Conservation (phyloP, 2,329 filamentous ascomycete species). For the Cryphonectria radicalis region DNA sequence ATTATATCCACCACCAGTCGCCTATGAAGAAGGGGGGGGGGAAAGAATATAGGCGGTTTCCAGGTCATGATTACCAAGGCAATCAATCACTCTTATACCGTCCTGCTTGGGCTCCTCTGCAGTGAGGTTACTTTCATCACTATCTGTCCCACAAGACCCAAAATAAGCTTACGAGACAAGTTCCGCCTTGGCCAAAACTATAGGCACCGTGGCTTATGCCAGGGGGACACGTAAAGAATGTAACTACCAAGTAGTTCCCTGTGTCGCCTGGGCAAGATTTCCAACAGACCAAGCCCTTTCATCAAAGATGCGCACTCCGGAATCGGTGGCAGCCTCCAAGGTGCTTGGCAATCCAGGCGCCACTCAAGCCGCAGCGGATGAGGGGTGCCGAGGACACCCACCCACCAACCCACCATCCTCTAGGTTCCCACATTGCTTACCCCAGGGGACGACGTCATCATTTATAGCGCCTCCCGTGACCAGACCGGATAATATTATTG, state of each 20-base stretch:
- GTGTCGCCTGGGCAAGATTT: background rate
- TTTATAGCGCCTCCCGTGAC: background rate
- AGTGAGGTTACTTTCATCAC: no score
- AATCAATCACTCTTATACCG: background rate
- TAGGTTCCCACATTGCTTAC: background rate
- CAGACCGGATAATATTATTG: background rate
- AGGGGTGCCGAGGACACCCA: background rate
- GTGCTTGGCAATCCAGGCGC: background rate
- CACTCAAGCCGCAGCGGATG: background rate
- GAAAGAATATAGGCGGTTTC: background rate
- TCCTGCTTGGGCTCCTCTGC: background rate
- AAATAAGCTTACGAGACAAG: background rate
- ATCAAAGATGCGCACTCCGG: background rate
- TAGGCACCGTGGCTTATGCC: background rate
- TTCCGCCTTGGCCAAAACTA: background rate
- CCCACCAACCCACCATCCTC: background rate
- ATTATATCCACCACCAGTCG: background rate
- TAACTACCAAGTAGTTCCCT: background rate
- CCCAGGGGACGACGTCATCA: background rate
- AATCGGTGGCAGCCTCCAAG: background rate
- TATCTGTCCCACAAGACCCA: conserved; percentile 19
- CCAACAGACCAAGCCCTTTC: background rate
- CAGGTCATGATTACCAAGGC: background rate
- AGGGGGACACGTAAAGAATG: background rate
- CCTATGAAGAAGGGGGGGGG: background rate